Conservation (phyloP, 176 grass and related monocot species). For the Lolium multiflorum region DNA sequence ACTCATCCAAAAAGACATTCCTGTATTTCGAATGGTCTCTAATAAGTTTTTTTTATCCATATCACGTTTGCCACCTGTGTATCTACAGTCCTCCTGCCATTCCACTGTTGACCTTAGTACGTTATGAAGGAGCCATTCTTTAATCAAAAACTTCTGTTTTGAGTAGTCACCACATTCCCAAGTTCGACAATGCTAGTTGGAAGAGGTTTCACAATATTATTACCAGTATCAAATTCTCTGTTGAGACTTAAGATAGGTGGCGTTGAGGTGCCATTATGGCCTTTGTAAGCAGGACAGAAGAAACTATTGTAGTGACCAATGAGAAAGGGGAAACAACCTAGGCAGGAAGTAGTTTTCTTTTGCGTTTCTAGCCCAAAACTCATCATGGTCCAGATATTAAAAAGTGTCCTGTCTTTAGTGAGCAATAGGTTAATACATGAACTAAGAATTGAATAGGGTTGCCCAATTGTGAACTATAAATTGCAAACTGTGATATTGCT, state of each 20-base stretch:
- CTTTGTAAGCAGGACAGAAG: background rate
- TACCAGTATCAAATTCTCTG: background rate
- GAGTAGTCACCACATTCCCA: background rate
- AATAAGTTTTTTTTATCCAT: background rate
- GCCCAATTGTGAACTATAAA: background rate
- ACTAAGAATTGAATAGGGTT: background rate
- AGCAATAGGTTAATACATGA: background rate
- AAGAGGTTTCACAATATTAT: background rate
- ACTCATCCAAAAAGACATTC: background rate
- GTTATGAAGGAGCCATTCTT: background rate
- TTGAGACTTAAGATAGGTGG: background rate
- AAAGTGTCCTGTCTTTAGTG: background rate
- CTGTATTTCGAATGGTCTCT: background rate
- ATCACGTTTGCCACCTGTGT: background rate
- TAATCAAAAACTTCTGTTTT: background rate
- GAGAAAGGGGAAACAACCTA: background rate
- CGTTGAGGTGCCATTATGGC: background rate
- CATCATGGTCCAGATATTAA: background rate
- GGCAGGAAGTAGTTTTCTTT: background rate
- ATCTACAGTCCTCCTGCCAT: background rate
- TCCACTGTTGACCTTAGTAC: background rate
- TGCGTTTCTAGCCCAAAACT: background rate
- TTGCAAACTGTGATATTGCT: background rate
- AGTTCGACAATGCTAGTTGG: background rate
- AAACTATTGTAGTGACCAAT: background rate